Base-by-base conservation (phyloP, 805 yeast genomes). In the Wickerhamiella vanderwaltii region DNA sequence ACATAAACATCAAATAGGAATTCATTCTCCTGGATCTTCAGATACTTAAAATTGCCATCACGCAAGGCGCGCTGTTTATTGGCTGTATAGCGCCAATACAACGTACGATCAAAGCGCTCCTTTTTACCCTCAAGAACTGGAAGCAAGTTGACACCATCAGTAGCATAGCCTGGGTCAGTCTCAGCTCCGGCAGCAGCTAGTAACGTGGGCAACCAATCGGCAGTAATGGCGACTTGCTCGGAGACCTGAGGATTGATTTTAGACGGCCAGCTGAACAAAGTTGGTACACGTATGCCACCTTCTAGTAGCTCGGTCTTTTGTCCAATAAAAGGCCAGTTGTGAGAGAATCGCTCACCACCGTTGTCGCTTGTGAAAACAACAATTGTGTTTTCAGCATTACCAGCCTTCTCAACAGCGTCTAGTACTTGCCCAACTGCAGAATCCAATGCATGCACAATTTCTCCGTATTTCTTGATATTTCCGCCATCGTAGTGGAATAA, bases 321-420 rank as follows among this genome's bases (percentile, higher is more conserved):
- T 68, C 59, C 57, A 4, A 57, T 45, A 35, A 71, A 53, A 2
- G 80, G 77, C 49, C 71, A 57, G 3, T 77, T 78, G 48, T 73
- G 77, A 57, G 71, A 60, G 37, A 71, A 56, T 65, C 79, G 77
- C 52, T 75, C 79, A 3, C 79, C 79, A 18, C 79, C 80, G 53
- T 75, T 75, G 54, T 75, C 79, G 3, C 78, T 72, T 68, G 73
- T 69, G 58, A 75, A 75, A 25, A 72, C 46, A n/a, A 74, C 61
- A 49, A 73, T 61, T 0, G 79, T 74, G 55, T 75, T 69, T 29
- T 73, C 77, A 22, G 65, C 53, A 51, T 71, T 71, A 11, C 65
- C 71, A 1, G 58, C 53, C 3, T 47, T 39, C 50, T 71, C 65
- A 19, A 75, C 55, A 15, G 61, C 55, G 4, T 64, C 57, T 4